Evolutionary conservation across 257 asterid genomes (phyloP).

Genomic region (Leonotis leonurus): DNA sequence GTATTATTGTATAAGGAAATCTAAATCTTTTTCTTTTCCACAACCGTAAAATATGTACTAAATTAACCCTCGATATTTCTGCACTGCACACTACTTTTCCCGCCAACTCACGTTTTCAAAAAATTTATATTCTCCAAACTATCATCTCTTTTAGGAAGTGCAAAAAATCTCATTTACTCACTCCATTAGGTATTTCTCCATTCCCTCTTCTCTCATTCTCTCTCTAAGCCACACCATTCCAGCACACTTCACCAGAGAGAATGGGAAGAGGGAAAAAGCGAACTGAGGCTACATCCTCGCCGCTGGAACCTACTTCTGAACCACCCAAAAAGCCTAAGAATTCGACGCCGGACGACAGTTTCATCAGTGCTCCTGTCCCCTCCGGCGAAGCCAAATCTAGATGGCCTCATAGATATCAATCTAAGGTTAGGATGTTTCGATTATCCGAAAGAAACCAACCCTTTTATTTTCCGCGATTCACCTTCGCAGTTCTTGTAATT

Average conservation of each 20-base stretch:
- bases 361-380: slow-evolving; percentile 11
- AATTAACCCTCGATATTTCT: too few relatives aligned
- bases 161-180: too few relatives aligned
- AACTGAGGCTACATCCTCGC: background rate
- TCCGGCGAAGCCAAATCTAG: slow-evolving; percentile 13
- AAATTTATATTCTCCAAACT: too few relatives aligned
- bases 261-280: slow-evolving; percentile 15
- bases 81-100: too few relatives aligned
- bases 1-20: too few relatives aligned
- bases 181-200: too few relatives aligned
- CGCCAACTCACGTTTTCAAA: too few relatives aligned
- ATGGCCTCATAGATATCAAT: slow-evolving; percentile 31
- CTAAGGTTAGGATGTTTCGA: slow-evolving; percentile 9
- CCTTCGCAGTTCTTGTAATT: background rate
- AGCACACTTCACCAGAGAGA: background rate
- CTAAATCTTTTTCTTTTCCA: too few relatives aligned
- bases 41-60: too few relatives aligned
- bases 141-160: too few relatives aligned
- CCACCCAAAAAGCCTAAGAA: slow-evolving; percentile 11
- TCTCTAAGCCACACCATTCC: background rate
- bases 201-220: background rate
- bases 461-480: background rate
- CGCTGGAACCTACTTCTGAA: background rate
- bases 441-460: background rate
- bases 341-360: background rate